These are phyloP conservation scores for Fusarium sp. DNA, from an alignment of 2,329 filamentous ascomycete genomes.

Conservation along the genomic window DNA sequence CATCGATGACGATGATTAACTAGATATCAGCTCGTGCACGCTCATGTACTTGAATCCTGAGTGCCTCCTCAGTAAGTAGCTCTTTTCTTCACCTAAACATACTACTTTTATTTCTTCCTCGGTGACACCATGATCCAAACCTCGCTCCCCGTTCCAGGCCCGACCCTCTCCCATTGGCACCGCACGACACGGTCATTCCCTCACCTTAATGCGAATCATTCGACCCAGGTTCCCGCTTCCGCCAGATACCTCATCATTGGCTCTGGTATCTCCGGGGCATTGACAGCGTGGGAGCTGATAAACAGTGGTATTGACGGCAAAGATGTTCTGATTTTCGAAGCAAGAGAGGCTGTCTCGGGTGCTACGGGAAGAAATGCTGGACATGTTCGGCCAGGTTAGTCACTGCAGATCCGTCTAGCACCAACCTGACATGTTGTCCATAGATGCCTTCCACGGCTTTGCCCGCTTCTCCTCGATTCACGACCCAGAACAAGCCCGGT, in stretches of 20 bases:
- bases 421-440: not conserved
- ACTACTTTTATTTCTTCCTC: too few relatives aligned
- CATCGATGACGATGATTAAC: too few relatives aligned
- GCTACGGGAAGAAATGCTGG: not conserved
- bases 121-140: not conserved
- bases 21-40: too few relatives aligned
- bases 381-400: not conserved
- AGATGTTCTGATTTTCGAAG: conserved; percentile 47
- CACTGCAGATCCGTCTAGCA: not conserved
- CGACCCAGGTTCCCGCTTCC: conserved; percentile 46
- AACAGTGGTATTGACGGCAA: conserved; percentile 51
- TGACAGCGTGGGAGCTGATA: conserved; percentile 58
- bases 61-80: too few relatives aligned
- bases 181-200: conserved; percentile 60
- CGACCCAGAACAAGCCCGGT: not conserved
- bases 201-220: conserved; percentile 57
- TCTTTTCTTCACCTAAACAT: too few relatives aligned
- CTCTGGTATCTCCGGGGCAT: conserved; percentile 59
- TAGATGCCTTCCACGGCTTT: not conserved
- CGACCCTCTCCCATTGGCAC: conserved; percentile 56
- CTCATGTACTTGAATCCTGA: too few relatives aligned
- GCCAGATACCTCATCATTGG: conserved; percentile 59
- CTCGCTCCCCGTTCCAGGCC: conserved; percentile 25
- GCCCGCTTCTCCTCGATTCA: not conserved
- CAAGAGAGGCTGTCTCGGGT: not conserved